phyloP scores from a whole-genome alignment of 2,329 filamentous ascomycete species.

The Aspergillus quadricinctus region DNA sequence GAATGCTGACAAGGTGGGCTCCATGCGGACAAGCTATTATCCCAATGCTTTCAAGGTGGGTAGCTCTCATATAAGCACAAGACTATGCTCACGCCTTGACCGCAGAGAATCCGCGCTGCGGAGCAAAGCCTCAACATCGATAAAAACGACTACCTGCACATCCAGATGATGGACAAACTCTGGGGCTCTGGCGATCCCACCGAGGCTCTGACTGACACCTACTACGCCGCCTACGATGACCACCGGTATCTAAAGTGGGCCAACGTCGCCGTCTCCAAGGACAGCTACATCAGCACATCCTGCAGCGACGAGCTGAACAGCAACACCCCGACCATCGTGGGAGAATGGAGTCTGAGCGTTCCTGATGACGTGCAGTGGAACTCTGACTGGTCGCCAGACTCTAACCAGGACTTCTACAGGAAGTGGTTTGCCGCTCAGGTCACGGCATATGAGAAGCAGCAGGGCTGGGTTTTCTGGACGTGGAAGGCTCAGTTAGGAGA shows the following conservation, averaged over 20 bases:
- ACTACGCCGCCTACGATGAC: constrained; percentile 52
- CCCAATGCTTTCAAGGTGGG: constrained; percentile 41
- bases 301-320: constrained; percentile 46
- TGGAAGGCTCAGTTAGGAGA: constrained; percentile 52
- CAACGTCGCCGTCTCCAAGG: constrained; percentile 41
- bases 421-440: constrained; percentile 57
- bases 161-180: constrained; percentile 50
- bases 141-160: constrained; percentile 46
- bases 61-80: neutral
- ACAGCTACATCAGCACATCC: constrained; percentile 48
- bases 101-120: constrained; percentile 44
- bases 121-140: constrained; percentile 45
- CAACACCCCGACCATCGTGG: constrained; percentile 49
- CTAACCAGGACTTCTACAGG: constrained; percentile 50
- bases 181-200: constrained; percentile 57
- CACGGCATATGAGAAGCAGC: constrained; percentile 50
- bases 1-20: constrained; percentile 28
- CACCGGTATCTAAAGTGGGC: constrained; percentile 58
- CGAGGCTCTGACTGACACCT: constrained; percentile 40
- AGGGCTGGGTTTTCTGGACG: constrained; percentile 57
- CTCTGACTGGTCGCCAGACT: constrained; percentile 40
- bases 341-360: constrained; percentile 56
- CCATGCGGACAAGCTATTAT: constrained; percentile 46
- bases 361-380: constrained; percentile 47
- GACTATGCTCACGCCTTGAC: neutral